These are phyloP conservation scores for Sphagnum magellanicum DNA, from an alignment of 228 moss, liverwort and hornwort genomes.

Conservation along the genomic window DNA sequence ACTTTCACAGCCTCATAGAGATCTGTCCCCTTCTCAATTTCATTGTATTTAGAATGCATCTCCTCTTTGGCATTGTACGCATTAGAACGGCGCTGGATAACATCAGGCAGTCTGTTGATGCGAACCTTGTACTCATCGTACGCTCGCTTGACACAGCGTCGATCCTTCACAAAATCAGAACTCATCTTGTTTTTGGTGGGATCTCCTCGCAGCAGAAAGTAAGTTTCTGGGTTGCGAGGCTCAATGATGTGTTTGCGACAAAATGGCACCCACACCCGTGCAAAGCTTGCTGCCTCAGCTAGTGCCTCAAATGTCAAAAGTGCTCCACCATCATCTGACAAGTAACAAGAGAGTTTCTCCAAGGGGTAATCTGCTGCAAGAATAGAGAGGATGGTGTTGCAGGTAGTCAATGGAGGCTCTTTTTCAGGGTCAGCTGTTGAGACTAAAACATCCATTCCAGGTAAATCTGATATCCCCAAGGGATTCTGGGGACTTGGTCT, in stretches of 20 bases:
- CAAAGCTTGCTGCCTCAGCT: slow-evolving; percentile 75
- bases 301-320: slow-evolving; percentile 70
- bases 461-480: slow-evolving; percentile 56
- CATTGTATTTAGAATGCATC: slow-evolving; percentile 34
- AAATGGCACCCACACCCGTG: slow-evolving; percentile 79
- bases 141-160: slow-evolving; percentile 74
- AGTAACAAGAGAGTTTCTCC: slow-evolving; percentile 72
- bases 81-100: slow-evolving; percentile 69
- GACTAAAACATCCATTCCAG: slow-evolving; percentile 67
- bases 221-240: slow-evolving; percentile 71
- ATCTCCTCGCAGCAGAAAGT: slow-evolving; percentile 58
- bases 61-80: slow-evolving; percentile 76
- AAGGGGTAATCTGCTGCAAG: slow-evolving; percentile 69
- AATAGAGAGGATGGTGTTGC: slow-evolving; percentile 74
- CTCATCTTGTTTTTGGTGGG: slow-evolving; percentile 76
- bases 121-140: slow-evolving; percentile 85
- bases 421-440: slow-evolving; percentile 83
- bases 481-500: slow-evolving; percentile 48
- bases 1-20: slow-evolving; percentile 29
- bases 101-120: slow-evolving; percentile 73
- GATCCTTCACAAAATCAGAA: slow-evolving; percentile 71
- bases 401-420: slow-evolving; percentile 73
- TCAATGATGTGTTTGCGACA: slow-evolving; percentile 77
- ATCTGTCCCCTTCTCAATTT: slow-evolving; percentile 36
- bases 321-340: slow-evolving; percentile 80